Conservation (phyloP, 495 filamentous ascomycete species). For the Penicillium fimorum region DNA sequence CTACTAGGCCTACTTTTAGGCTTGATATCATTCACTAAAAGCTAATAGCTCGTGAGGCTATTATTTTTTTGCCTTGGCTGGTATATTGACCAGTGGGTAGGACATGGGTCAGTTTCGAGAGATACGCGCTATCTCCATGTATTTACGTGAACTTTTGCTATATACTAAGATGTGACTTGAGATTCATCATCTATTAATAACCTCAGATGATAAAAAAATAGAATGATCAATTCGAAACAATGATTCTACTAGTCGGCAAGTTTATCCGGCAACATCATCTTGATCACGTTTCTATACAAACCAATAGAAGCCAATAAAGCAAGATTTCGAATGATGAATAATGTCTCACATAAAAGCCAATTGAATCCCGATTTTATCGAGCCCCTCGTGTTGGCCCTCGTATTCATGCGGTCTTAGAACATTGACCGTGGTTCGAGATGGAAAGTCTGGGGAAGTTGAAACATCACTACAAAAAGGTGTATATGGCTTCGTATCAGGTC, state of each 20-base stretch:
- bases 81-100: not conserved
- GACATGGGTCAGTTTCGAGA: not conserved
- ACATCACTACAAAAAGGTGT: slow-evolving; percentile 4
- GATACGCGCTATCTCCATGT: too few species aligned
- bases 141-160: too few species aligned
- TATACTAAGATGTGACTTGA: not conserved
- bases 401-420: slow-evolving; percentile 3
- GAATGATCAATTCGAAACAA: not conserved
- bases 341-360: slow-evolving; percentile 11
- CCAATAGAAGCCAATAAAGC: not conserved
- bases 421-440: not conserved
- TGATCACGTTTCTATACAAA: not conserved
- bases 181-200: not conserved
- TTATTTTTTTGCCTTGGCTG: not conserved
- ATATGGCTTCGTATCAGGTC: slow-evolving; percentile 22
- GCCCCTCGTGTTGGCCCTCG: slow-evolving; percentile 8
- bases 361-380: not conserved
- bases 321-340: not conserved
- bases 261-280: not conserved
- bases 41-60: not conserved
- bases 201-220: not conserved
- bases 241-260: not conserved
- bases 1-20: not conserved
- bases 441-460: slow-evolving; percentile 7
- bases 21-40: not conserved